Evolutionary conservation across 176 grass and related monocot genomes (phyloP).

Genomic region (barley (Hordeum vulgare)): DNA sequence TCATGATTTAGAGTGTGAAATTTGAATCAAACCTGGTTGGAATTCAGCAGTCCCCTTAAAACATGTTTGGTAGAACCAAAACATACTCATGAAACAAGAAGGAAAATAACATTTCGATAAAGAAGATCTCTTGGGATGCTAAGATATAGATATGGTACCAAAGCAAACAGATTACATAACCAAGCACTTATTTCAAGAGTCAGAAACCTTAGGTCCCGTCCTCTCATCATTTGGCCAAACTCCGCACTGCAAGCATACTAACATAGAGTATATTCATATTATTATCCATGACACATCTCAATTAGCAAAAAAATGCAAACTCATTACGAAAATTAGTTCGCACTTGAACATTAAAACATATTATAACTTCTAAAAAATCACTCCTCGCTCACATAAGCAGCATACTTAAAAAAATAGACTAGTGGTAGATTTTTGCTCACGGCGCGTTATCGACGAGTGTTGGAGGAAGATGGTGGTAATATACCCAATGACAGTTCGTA

Average conservation of each 20-base stretch:
- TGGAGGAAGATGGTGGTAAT: too few relatives aligned
- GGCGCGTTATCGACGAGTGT: too few relatives aligned
- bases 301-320: neutral
- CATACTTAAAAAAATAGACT: neutral
- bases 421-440: too few relatives aligned
- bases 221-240: slow-evolving; percentile 1
- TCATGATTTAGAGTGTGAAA: too few relatives aligned
- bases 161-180: neutral
- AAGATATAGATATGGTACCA: neutral
- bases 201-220: too few relatives aligned
- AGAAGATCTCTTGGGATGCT: neutral
- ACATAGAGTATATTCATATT: neutral
- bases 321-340: neutral
- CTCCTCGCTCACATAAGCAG: neutral
- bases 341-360: neutral
- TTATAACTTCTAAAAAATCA: neutral
- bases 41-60: too few relatives aligned
- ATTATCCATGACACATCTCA: neutral
- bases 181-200: neutral
- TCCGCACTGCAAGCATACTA: neutral
- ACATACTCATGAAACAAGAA: too few relatives aligned
- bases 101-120: too few relatives aligned
- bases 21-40: too few relatives aligned
- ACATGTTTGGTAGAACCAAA: too few relatives aligned
- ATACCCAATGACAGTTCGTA: too few relatives aligned